A percentile compares a stretch with the other conserved stretches of the same genome.
These are phyloP conservation scores for Cymbopogon citratus DNA, from an alignment of 176 grass and related monocot species.

Conservation along the genomic window DNA sequence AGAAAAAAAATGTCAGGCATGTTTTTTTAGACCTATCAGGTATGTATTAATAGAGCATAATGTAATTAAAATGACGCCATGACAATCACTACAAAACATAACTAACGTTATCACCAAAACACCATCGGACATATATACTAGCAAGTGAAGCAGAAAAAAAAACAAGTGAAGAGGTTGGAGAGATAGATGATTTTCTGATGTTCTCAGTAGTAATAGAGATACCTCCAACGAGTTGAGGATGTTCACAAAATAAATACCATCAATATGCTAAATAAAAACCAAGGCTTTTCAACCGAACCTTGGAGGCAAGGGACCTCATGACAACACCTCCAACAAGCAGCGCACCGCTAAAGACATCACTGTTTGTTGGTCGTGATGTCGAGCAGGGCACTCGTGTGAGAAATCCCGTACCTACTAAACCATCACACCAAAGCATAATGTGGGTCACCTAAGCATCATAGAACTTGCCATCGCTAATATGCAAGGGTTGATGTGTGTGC, in stretches of 20 bases:
- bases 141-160: not conserved
- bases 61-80: not conserved
- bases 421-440: too few relatives aligned
- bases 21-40: too few relatives aligned
- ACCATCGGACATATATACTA: not conserved
- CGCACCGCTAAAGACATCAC: not conserved
- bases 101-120: not conserved
- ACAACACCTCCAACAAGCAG: not conserved
- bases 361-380: not conserved
- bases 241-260: too few relatives aligned
- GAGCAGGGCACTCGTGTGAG: not conserved
- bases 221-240: not conserved
- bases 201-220: not conserved
- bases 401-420: too few relatives aligned
- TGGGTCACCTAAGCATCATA: too few relatives aligned
- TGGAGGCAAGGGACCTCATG: not conserved
- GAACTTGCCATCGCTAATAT: too few relatives aligned
- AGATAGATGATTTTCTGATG: too few relatives aligned
- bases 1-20: too few relatives aligned
- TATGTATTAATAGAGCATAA: too few relatives aligned
- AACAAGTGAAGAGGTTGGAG: not conserved
- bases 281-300: not conserved
- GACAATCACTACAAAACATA: not conserved
- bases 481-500: too few relatives aligned
- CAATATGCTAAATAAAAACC: not conserved